phyloP scores from a whole-genome alignment of 2,329 filamentous ascomycete species.

The Aureobasidium sp. region DNA sequence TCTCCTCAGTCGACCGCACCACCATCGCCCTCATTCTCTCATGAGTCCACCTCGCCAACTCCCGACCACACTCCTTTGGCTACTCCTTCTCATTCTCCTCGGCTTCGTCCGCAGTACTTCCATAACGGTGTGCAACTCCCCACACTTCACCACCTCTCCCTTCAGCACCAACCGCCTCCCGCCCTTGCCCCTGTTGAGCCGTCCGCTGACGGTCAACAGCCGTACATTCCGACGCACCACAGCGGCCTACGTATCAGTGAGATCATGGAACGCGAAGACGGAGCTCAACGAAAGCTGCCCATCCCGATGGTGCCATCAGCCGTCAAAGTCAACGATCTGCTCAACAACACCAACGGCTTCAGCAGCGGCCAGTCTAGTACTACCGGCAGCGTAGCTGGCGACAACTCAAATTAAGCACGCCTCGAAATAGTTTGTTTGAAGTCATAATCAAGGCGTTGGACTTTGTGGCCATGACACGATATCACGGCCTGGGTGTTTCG shows the following conservation, averaged over 20 bases:
- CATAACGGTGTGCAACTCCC: constrained; percentile 72
- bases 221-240: constrained; percentile 49
- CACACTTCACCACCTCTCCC: constrained; percentile 66
- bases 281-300: constrained; percentile 81
- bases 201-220: constrained; percentile 52
- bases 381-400: constrained; percentile 61
- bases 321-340: constrained; percentile 71
- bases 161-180: constrained; percentile 51
- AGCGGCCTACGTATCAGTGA: constrained; percentile 78
- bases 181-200: constrained; percentile 66
- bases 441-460: constrained; percentile 1
- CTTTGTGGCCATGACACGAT: constrained; percentile 7
- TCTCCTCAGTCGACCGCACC: constrained; percentile 94
- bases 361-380: constrained; percentile 71
- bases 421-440: not conserved
- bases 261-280: constrained; percentile 85
- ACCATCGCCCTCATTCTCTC: constrained; percentile 91
- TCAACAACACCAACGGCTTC: constrained; percentile 54
- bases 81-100: constrained; percentile 89
- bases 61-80: constrained; percentile 98
- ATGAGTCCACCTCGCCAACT: constrained; percentile 90
- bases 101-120: constrained; percentile 67
- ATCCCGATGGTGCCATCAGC: constrained; percentile 70
- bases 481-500: constrained; percentile 9
- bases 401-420: constrained; percentile 13